Evolutionary conservation across 1,139 yeast species (phyloP), one percentile per base, ranked within the genome.

Genomic region (Hyphopichia fennica): DNA sequence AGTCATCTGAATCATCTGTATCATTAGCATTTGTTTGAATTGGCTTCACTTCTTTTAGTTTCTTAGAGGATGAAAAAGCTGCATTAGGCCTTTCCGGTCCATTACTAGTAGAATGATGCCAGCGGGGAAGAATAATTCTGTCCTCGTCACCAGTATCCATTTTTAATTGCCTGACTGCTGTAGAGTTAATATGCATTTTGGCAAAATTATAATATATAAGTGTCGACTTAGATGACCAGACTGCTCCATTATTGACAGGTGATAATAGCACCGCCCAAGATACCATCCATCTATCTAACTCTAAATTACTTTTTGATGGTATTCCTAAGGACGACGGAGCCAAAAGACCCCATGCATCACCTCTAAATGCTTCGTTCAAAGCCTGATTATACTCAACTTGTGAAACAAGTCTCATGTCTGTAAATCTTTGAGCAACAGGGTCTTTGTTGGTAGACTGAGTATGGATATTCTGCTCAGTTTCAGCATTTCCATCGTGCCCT

Each of bases 241-340:
- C 79, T 0, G 84, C 79, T 10, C 82, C 81, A 39, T 72, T 72
- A 44, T 70, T 73, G 34, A 79, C 75, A 0, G 87, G 86, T 1
- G 87, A 79, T 15, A 84, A 62, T 27, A 83, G 60, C 9, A 84
- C 87, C 0, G 90, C 82, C 90, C 90, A 84, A 13, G 85, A 82
- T 8, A 84, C 88, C 89, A 84, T 84, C 90, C 90, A 84, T 57
- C 79, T 82, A 52, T 84, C 89, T 35, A 84, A 62, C 45, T 83
- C 87, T 46, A 84, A 63, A 57, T 84, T 84, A 16, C 82, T 75
- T 50, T 78, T 79, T 48, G 86, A 82, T 0, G 89, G 89, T 8
- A 84, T 71, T 0, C 89, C 90, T 53, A 83, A 77, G 0, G 79
- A 65, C 1, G 82, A 65, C 0, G 89, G 89, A 0, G 78, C 68